Evolutionary conservation across 1,284 basidiomycete genomes (phyloP), one percentile per base, ranked within the genome.

Genomic region (Golubevia pallescens): DNA sequence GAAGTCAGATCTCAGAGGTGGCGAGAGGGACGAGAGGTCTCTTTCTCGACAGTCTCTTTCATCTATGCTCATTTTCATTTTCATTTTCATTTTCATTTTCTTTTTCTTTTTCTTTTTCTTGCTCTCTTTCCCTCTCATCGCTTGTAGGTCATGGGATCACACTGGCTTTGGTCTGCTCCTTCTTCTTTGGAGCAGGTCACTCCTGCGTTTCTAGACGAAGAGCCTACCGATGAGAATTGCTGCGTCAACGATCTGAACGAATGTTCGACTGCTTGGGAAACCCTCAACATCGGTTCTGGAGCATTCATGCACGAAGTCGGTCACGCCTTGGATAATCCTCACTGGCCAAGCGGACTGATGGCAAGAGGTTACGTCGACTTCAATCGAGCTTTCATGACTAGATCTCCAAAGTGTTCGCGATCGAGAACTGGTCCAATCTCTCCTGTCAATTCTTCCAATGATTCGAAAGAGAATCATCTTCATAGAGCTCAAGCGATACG

Each of bases 321-420:
- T 0, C 70, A 75, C 48, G 73, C 73, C 10, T 38, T 77, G 5
- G 68, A 68, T 54, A 73, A 75, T 6, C 74, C 74, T 2, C 58
- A 60, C 16, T 58, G 68, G 66, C 73, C 71, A 0, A 53, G 60
- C 2, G 75, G 75, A 3, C 42, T 77, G 13, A 77, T 77, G 75
- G 60, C 67, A 1, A 42, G 75, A 2, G 75, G 75, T 3, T 77
- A 77, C 38, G 60, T 69, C 3, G 75, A 77, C 53, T 77, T 67
- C 61, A 71, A 73, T 52, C 67, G 75, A 0, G 73, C 73, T 5
- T 77, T 77, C 55, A 77, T 71, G 75, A 77, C 75, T 7, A 66
- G 73, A 2, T 10, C 63, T 66, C 28, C 68, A 65, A 21, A 61
- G 62, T 10, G 54, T 64, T 3, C 21, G 59, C 28, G 13, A 34